A percentile compares a stretch with the other conserved stretches of the same genome.
Evolutionary conservation across 2,329 filamentous ascomycete species (phyloP).

Genomic region (Apiospora rasikravindrae): DNA sequence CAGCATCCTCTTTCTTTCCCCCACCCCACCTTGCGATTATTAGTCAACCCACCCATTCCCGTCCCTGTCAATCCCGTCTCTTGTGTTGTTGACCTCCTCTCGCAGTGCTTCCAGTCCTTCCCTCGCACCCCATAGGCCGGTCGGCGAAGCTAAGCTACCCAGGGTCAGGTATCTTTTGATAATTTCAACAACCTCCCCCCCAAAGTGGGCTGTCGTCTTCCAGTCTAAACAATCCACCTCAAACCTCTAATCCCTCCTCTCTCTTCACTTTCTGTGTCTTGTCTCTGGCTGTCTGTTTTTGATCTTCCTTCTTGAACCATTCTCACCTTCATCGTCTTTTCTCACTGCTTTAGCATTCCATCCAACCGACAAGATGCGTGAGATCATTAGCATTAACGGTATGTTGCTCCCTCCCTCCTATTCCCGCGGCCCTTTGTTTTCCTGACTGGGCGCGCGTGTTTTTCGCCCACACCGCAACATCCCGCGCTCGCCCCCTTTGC

Average conservation of each 20-base stretch:
- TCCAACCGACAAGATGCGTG: constrained; percentile 79
- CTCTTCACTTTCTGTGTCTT: constrained; percentile 13
- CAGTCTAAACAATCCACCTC: constrained; percentile 17
- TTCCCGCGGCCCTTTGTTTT: neutral
- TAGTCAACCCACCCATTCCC: constrained; percentile 13
- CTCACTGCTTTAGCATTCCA: constrained; percentile 38
- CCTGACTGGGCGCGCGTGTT: constrained; percentile 12
- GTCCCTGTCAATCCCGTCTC: constrained; percentile 17
- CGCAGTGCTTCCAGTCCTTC: constrained; percentile 1
- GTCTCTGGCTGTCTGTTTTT: constrained; percentile 18
- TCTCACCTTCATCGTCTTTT: constrained; percentile 38
- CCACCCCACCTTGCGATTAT: neutral
- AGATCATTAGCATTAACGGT: constrained; percentile 99
- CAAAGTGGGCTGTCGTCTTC: constrained; percentile 16
- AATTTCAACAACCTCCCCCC: constrained; percentile 23
- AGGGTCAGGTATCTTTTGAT: constrained; percentile 24
- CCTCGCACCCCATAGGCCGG: neutral
- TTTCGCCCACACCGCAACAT: constrained; percentile 45
- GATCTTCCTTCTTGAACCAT: constrained; percentile 24
- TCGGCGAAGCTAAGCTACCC: constrained; percentile 7
- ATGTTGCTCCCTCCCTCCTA: constrained; percentile 54
- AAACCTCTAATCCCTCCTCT: constrained; percentile 18
- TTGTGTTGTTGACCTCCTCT: constrained; percentile 25
- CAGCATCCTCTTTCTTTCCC: neutral
- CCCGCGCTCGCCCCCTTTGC: constrained; percentile 31